Percentiles rank a stretch among this genome's conserved stretches.
These are phyloP conservation scores for Neurospora sp. DNA, from an alignment of 495 filamentous ascomycete species.

Conservation along the genomic window DNA sequence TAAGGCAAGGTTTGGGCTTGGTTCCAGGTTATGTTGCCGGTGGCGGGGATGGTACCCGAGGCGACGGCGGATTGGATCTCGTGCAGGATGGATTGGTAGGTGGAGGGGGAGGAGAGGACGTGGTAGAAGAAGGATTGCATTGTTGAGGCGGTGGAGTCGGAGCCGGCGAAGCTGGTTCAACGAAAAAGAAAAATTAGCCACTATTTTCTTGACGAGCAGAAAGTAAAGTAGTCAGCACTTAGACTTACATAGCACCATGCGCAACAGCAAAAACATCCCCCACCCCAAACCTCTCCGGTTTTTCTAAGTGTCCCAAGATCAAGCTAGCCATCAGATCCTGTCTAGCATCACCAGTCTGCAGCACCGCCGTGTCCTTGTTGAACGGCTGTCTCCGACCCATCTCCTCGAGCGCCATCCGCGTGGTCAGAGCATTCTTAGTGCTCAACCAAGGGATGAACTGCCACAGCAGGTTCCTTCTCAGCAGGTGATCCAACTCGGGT, in stretches of 20 bases:
- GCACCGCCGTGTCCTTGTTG: slow-evolving; percentile 30
- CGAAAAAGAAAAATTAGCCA: neutral
- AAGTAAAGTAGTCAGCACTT: neutral
- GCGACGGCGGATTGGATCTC: slow-evolving; percentile 37
- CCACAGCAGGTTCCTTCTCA: slow-evolving; percentile 40
- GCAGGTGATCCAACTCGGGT: slow-evolving; percentile 35
- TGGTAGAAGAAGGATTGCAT: slow-evolving; percentile 48
- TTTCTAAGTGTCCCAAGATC: slow-evolving; percentile 37
- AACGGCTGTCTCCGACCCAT: slow-evolving; percentile 36
- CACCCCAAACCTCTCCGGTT: slow-evolving; percentile 35
- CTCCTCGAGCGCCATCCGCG: slow-evolving; percentile 39
- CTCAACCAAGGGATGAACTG: slow-evolving; percentile 35
- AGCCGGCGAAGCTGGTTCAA: slow-evolving; percentile 43
- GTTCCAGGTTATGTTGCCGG: slow-evolving; percentile 36
- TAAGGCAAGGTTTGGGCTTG: slow-evolving; percentile 42
- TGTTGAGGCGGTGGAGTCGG: slow-evolving; percentile 52
- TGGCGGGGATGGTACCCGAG: slow-evolving; percentile 25
- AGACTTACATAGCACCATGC: slow-evolving; percentile 41
- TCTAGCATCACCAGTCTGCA: slow-evolving; percentile 22
- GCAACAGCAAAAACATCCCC: slow-evolving; percentile 46
- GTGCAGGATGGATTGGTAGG: slow-evolving; percentile 30
- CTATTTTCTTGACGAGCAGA: neutral
- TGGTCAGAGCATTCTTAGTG: slow-evolving; percentile 39
- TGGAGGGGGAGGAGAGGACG: slow-evolving; percentile 32
- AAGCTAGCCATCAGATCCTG: slow-evolving; percentile 40